Base-by-base conservation (phyloP, 345 rosid species). In the Zanthoxylum bungeanum region DNA sequence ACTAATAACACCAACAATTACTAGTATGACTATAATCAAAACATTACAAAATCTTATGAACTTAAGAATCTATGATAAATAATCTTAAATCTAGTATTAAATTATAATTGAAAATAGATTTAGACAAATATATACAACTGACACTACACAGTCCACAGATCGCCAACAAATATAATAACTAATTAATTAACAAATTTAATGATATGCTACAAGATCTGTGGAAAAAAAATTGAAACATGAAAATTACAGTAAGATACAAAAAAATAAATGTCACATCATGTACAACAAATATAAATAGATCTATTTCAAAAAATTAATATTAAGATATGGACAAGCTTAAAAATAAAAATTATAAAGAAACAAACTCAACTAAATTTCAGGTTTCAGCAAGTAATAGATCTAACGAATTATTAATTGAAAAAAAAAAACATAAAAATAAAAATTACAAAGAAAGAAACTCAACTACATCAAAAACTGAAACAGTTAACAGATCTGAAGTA, bases 401-500 rank as follows among this genome's bases (percentile, higher is more conserved):
- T 46, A 34, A 36, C 31, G 39, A 62, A 25, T 28, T 24, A 63
- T 31, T 16, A 44, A n/a, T n/a, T n/a, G n/a, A n/a, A n/a, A n/a
- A n/a, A n/a, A n/a, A n/a, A n/a, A n/a, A n/a, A n/a, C n/a, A n/a
- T n/a, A n/a, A n/a, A n/a, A n/a, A n/a, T n/a, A n/a, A n/a, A n/a
- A n/a, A n/a, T n/a, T n/a, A n/a, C n/a, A n/a, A n/a, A n/a, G n/a
- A n/a, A n/a, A n/a, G n/a, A n/a, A n/a, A n/a, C n/a, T n/a, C n/a
- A n/a, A n/a, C n/a, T n/a, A n/a, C 28, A 17, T 69, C 21, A 17
- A 67, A 21, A 31, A 10, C 5, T 50, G 56, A 4, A 21, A 7
- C 22, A 66, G 60, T 9, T n/a, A 27, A 37, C 59, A 77, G 11
- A 74, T 33, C 55, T 61, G 70, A 68, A 61, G 8, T 24, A 68